Evolutionary conservation across 2,329 filamentous ascomycete species (phyloP), one percentile per base, ranked within the genome.

Genomic region (Diplodia sapinea): DNA sequence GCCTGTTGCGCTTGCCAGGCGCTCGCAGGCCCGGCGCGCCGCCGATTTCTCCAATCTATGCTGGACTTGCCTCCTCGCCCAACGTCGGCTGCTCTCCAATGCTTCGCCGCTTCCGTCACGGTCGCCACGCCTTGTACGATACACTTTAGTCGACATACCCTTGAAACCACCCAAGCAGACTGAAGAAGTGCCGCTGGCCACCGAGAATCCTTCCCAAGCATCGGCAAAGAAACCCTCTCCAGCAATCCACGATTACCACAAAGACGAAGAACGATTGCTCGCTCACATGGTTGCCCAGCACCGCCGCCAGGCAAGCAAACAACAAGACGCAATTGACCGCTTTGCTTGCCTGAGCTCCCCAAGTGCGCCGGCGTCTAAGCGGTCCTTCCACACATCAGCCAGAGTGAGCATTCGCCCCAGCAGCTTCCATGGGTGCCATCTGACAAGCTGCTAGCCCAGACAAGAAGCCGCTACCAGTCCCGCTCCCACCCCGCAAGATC

Each of bases 21-120:
- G 57, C 43, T 62, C 57, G 17, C 57, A 26, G 36, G 38, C 38
- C 50, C 50, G 33, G 43, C 56, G 31, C 29, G 50, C 50, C 50
- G 23, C 50, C 40, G 38, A 69, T 5, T 56, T 63, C 29, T 63
- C 68, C 13, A 49, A 40, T 40, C 38, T 69, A 23, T 67, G 68
- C 68, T 67, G 64, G 64, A 29, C 26, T 40, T 67, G 56, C 38
- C 20, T 63, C 23, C 40, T 62, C 36, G 29, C 57, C 5, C 68
- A 66, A n/a, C 57, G 57, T 43, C 57, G 57, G 17, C 57, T 50
- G n/a, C 57, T 62, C 26, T 62, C 57, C 57, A 62, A 17, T 36
- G 23, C 40, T 15, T 49, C 57, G 17, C 31, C 57, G 40, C 40
- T 29, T n/a, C 15, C 40, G 40, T 4, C n/a, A 13, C 47, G 23